Evolutionary conservation across 306 rosid species (phyloP).

Genomic region (Coriaria nepalensis): DNA sequence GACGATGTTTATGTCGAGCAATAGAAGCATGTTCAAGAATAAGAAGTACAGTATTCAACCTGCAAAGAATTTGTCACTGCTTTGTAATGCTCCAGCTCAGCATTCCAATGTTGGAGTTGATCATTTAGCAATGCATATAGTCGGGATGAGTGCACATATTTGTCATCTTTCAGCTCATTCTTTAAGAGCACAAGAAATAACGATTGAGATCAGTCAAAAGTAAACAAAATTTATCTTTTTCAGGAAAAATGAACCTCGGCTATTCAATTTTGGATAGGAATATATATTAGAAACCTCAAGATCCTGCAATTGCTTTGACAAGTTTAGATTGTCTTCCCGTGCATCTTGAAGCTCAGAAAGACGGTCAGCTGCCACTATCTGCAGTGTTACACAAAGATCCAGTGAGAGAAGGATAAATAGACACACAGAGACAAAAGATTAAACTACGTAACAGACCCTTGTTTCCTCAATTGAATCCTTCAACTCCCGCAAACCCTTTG

Average conservation of each 20-base stretch:
- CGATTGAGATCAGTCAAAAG: neutral
- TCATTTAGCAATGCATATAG: constrained; percentile 57
- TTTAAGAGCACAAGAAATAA: constrained; percentile 17
- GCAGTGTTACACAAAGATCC: constrained; percentile 13
- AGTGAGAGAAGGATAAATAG: constrained; percentile 9
- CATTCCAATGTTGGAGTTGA: constrained; percentile 84
- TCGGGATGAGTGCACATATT: constrained; percentile 58
- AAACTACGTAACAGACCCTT: constrained; percentile 34
- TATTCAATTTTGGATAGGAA: constrained; percentile 2
- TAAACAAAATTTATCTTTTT: neutral
- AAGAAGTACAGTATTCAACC: constrained; percentile 33
- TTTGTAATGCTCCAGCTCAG: constrained; percentile 59
- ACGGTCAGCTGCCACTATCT: constrained; percentile 68
- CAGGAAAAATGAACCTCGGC: constrained; percentile 8
- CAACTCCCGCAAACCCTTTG: constrained; percentile 58
- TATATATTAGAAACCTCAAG: constrained; percentile 50
- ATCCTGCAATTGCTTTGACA: constrained; percentile 67
- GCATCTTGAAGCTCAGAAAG: constrained; percentile 77
- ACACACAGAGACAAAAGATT: constrained; percentile 6
- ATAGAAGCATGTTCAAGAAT: constrained; percentile 9
- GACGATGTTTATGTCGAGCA: constrained; percentile 4
- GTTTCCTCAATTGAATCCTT: constrained; percentile 88
- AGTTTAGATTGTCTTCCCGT: constrained; percentile 40
- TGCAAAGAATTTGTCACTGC: constrained; percentile 55
- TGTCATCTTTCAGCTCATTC: constrained; percentile 78